Evolutionary conservation across 208 protist species (phyloP), one percentile per base, ranked within the genome.

Genomic region (Trypanosoma rangeli): DNA sequence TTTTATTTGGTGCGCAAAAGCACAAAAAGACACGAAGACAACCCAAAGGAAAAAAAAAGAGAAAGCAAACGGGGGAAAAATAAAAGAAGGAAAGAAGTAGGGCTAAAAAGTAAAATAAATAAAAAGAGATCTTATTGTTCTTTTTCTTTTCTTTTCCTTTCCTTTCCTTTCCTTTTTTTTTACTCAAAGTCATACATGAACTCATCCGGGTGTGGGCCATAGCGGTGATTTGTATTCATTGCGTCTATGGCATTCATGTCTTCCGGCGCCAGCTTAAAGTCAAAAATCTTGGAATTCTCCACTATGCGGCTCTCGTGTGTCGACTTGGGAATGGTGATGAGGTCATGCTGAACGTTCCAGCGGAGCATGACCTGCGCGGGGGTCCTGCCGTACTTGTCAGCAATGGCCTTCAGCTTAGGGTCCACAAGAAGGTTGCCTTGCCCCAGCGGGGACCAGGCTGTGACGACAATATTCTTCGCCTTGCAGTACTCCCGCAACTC

Each of bases 271-370:
- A 93, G 78, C 70, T 81, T 75, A 69, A 93, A 90, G 63, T 90
- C 78, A 74, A 85, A 86, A 46, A 87, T 54, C 0, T 87, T 64
- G 8, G 82, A 44, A 76, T 98, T 98, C 77, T 96, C 83, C 26
- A 72, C 64, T 15, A 98, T 94, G 50, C 92, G 84, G 16, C 81
- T 76, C 49, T 70, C 55, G 28, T 91, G 82, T 0, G 74, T 62
- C 1, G 89, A 96, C 81, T 98, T 98, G 55, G 95, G 93, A 67
- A 98, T 96, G 1, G 85, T 82, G 53, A 90, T 77, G 59, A 85
- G 8, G 9, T 77, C 79, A 24, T 80, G 48, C 76, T 94, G 80
- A 53, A 90, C 42, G 28, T 82, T 61, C 88, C 87, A 96, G 3
- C 76, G 81, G 15, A 94, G 70, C 7, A 92, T 79, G 31, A 94